Base-by-base conservation (phyloP, 805 yeast genomes). In the Kodamaea hsintzibuensis region DNA sequence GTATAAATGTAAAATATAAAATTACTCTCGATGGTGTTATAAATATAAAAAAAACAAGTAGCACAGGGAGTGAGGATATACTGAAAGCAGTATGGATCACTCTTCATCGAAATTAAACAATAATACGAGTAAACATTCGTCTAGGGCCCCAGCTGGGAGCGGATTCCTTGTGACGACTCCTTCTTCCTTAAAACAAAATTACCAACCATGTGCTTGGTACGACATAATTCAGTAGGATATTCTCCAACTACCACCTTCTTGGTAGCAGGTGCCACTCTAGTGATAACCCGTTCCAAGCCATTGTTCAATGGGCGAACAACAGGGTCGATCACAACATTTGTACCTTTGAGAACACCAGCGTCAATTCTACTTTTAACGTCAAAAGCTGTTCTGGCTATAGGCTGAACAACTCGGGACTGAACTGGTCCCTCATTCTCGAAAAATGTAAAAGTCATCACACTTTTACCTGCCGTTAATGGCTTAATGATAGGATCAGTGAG, bases 301-400 rank as follows among this genome's bases (percentile, higher is more conserved):
- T 76, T 69, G 70, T 88, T 90, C 45, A 86, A 45, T 27, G 95
- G 92, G 38, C 73, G 76, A 47, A 88, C 72, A 10, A 85, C 37
- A 3, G 89, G 86, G 66, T 86, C 91, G 39, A 88, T 59, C 25
- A 40, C 44, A 5, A 40, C 49, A 85, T 64, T 42, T 89, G 87
- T 62, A 82, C 25, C 44, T 12, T 40, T 40, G 25, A 17, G n/a
- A 3, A 40, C 83, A 19, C 90, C 90, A 30, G 82, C 72, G 7
- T 82, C 76, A 63, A 83, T 80, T 51, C 70, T 70, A 49, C 73
- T 74, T 57, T 88, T 83, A 54, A 79, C 69, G 49, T 74, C 78
- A 59, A 73, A 64, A 25, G 82, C 70, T 18, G 79, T 75, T 57
- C 70, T 70, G 57, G 80, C 79, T 2, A 83, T 68, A 30, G 91